Evolutionary conservation across 371 early-diverging fungal species (phyloP).

Genomic region (Mucor piriformis): DNA sequence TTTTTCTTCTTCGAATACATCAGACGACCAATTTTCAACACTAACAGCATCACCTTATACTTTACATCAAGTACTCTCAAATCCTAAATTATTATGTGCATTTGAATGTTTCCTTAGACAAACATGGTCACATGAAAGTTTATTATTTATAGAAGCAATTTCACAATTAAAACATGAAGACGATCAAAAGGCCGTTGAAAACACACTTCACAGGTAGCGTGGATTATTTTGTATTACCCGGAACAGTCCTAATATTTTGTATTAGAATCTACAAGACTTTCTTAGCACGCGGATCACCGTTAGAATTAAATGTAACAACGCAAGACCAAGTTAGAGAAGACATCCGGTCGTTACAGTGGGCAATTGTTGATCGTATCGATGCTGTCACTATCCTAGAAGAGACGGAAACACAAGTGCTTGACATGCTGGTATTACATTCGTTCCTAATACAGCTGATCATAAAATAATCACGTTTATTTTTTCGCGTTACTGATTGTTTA

Average conservation of each 20-base stretch:
- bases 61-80: constrained; percentile 28
- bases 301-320: constrained; percentile 31
- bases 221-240: no score
- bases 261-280: constrained; percentile 36
- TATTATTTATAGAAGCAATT: constrained; percentile 34
- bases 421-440: constrained; percentile 29
- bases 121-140: constrained; percentile 29
- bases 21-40: constrained; percentile 6
- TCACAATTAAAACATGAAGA: constrained; percentile 32
- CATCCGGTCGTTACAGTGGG: constrained; percentile 28
- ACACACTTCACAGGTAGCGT: constrained; percentile 24
- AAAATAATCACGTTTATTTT: background rate
- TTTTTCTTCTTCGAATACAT: constrained; percentile 19
- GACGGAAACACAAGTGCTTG: constrained; percentile 34
- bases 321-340: constrained; percentile 32
- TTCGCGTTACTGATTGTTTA: background rate
- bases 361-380: constrained; percentile 26
- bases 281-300: constrained; percentile 25
- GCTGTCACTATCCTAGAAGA: constrained; percentile 33
- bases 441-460: background rate
- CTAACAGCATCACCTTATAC: constrained; percentile 5
- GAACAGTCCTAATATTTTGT: background rate
- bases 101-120: constrained; percentile 33
- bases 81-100: constrained; percentile 30
- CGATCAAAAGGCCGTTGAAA: constrained; percentile 24